Percentiles rank a stretch among this genome's conserved stretches.
These are phyloP conservation scores for Endocladia muricata DNA, from an alignment of 31 red algal genomes.

Conservation along the genomic window DNA sequence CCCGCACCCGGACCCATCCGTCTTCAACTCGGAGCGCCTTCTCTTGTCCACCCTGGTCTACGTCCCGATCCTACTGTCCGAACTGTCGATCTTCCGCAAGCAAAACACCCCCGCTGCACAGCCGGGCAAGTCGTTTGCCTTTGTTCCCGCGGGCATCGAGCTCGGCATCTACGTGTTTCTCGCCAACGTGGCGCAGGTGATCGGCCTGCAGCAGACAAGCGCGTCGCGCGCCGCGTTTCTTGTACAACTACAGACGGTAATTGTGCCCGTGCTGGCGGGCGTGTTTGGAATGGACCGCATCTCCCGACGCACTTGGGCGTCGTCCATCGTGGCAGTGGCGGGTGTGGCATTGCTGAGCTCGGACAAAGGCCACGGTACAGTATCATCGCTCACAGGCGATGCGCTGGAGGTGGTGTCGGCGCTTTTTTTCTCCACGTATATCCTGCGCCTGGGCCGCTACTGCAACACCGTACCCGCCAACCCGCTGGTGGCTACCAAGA, in stretches of 20 bases:
- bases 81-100: constrained; percentile 29
- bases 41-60: constrained; percentile 73
- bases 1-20: constrained; percentile 60
- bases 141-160: constrained; percentile 75
- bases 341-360: constrained; percentile 83
- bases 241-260: constrained; percentile 88
- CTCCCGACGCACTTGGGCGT: constrained; percentile 41
- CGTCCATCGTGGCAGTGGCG: constrained; percentile 65
- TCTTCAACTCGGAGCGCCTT: constrained; percentile 94
- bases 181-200: constrained; percentile 90
- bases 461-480: constrained; percentile 47
- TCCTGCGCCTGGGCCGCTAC: constrained; percentile 76
- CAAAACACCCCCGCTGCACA: background rate
- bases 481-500: constrained; percentile 83
- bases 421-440: constrained; percentile 82
- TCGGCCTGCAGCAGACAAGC: constrained; percentile 82
- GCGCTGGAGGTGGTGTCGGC: constrained; percentile 83
- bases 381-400: constrained; percentile 74
- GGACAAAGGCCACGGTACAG: constrained; percentile 67
- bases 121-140: constrained; percentile 18
- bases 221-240: constrained; percentile 89
- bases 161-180: constrained; percentile 90
- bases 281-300: constrained; percentile 63
- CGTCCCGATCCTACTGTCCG: constrained; percentile 49
- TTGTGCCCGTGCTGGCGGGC: constrained; percentile 78